Percentiles rank a stretch among this genome's conserved stretches.
Evolutionary conservation across 441 rosid genomes (phyloP).

Genomic region (Codiaeum variegatum): DNA sequence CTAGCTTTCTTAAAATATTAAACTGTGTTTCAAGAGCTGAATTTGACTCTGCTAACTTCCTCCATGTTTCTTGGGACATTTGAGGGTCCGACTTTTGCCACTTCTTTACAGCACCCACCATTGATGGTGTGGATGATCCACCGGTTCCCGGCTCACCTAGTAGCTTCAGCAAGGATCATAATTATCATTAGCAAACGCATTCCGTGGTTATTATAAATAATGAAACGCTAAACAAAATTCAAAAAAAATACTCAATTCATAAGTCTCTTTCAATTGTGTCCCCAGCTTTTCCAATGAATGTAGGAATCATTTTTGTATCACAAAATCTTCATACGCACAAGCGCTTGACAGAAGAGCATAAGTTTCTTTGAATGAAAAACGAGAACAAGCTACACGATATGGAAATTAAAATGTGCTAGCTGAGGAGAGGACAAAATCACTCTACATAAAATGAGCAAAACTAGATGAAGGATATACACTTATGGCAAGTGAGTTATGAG

Average conservation of each 20-base stretch:
- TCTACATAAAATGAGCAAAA: background rate
- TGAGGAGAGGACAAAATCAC: background rate
- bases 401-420: background rate
- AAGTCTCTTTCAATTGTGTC: background rate
- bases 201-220: background rate
- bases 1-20: conserved; percentile 57
- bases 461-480: background rate
- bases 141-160: conserved; percentile 96
- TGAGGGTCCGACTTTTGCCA: conserved; percentile 88
- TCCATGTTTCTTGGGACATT: conserved; percentile 75
- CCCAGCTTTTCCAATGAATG: background rate
- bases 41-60: conserved; percentile 69
- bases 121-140: conserved; percentile 94
- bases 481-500: background rate
- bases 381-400: background rate
- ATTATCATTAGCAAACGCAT: conserved; percentile 14
- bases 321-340: conserved; percentile 6
- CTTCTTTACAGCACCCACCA: conserved; percentile 96
- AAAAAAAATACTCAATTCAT: background rate
- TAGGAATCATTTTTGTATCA: background rate
- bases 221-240: background rate
- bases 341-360: background rate
- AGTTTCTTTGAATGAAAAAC: background rate
- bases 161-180: conserved; percentile 44
- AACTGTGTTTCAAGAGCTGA: conserved; percentile 69